Evolutionary conservation across 331 rosid genomes (phyloP).

Genomic region (Stylosanthes scabra): DNA sequence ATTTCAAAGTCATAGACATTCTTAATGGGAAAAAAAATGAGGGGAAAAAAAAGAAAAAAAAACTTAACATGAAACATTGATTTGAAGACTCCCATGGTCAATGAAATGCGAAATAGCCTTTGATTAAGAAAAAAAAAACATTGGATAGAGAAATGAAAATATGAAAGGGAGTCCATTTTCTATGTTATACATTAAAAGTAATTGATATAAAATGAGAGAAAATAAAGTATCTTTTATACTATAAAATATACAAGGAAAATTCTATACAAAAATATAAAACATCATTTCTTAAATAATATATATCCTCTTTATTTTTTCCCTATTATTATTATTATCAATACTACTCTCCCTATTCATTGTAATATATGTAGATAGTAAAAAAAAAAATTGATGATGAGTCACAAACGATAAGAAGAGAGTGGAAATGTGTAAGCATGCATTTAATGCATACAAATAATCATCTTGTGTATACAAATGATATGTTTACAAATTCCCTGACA

Average conservation of each 20-base stretch:
- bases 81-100: background rate
- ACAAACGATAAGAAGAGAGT: conserved; percentile 28
- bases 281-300: no score
- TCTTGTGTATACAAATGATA: conserved; percentile 8
- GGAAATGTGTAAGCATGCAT: conserved; percentile 52
- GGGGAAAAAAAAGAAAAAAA: background rate
- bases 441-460: conserved; percentile 55
- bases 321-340: conserved; percentile 48
- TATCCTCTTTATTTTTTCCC: background rate
- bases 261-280: no score
- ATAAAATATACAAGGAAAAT: no score
- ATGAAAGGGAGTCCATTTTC: background rate
- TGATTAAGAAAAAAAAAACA: background rate
- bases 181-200: no score
- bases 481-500: background rate
- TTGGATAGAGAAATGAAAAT: background rate
- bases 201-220: no score
- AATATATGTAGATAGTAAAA: no score
- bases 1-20: background rate
- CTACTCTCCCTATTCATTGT: conserved; percentile 41
- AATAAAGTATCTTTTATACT: no score
- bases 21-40: background rate
- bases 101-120: background rate
- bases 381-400: background rate
- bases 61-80: background rate